Evolutionary conservation across 2,329 filamentous ascomycete species (phyloP).

Genomic region (Colletotrichum sp.): DNA sequence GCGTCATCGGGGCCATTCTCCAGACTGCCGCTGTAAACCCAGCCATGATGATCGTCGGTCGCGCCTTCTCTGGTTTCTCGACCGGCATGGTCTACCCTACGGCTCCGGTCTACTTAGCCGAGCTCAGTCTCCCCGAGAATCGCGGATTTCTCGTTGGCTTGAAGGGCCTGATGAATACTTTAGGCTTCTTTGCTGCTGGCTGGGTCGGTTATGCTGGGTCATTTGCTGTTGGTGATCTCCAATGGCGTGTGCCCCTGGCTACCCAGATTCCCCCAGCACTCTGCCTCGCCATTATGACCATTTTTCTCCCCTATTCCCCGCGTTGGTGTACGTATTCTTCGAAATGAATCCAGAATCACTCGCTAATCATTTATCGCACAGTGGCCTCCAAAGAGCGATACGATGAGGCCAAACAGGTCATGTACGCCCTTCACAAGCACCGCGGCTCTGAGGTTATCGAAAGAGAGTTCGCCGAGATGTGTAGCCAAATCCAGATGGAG

Average conservation of each 20-base stretch:
- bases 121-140: constrained; percentile 27
- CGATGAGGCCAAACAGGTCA: constrained; percentile 26
- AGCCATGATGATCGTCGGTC: constrained; percentile 31
- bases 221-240: constrained; percentile 29
- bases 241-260: constrained; percentile 38
- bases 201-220: constrained; percentile 44
- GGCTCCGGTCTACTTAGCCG: constrained; percentile 29
- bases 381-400: constrained; percentile 23
- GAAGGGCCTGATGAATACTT: constrained; percentile 35
- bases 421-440: constrained; percentile 27
- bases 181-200: constrained; percentile 40
- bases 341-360: fast-evolving
- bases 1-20: constrained; percentile 15
- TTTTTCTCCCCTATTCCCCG: constrained; percentile 29
- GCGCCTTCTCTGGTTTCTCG: constrained; percentile 26
- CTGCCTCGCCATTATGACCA: constrained; percentile 22
- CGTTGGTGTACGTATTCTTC: constrained; percentile 23
- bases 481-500: constrained; percentile 27
- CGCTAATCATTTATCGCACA: not conserved
- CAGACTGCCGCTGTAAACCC: constrained; percentile 24
- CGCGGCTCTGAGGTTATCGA: constrained; percentile 25
- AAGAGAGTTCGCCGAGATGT: constrained; percentile 24
- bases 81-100: constrained; percentile 26
- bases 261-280: constrained; percentile 31
- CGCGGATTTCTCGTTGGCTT: constrained; percentile 29